phyloP scores from a whole-genome alignment of 1,284 basidiomycete genomes.

The Leccinum variabile region DNA sequence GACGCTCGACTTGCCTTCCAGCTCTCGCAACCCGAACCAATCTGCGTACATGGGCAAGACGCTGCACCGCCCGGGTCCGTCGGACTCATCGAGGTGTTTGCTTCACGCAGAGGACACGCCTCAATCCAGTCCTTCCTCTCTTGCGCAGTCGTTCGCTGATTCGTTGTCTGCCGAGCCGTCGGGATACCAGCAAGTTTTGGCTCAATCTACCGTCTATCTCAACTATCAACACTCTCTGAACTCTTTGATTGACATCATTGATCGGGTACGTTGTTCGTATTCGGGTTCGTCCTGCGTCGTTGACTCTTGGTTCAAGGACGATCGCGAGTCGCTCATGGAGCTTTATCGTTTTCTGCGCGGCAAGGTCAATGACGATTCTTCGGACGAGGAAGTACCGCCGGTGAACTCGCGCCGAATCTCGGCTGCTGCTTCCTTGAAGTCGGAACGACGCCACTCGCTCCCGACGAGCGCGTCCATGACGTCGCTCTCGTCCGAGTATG shows the following conservation, averaged over 20 bases:
- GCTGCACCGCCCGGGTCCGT: slow-evolving; percentile 46
- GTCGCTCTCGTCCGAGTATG: slow-evolving; percentile 54
- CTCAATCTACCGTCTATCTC: slow-evolving; percentile 56
- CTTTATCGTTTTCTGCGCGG: slow-evolving; percentile 67
- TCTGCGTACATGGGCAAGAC: slow-evolving; percentile 50
- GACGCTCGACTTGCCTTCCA: slow-evolving; percentile 24
- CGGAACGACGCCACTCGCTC: slow-evolving; percentile 68
- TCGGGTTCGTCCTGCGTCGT: slow-evolving; percentile 4
- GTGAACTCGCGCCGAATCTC: slow-evolving; percentile 28
- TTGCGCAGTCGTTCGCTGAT: slow-evolving; percentile 17
- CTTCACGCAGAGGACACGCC: slow-evolving; percentile 34
- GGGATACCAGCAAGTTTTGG: slow-evolving; percentile 22
- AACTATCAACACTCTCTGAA: slow-evolving; percentile 77
- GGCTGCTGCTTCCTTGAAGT: slow-evolving; percentile 39
- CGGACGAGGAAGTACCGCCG: slow-evolving; percentile 25
- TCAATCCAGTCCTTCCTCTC: slow-evolving; percentile 25
- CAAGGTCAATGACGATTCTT: slow-evolving; percentile 23
- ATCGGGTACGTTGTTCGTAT: slow-evolving; percentile 53
- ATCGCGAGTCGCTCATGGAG: slow-evolving; percentile 68
- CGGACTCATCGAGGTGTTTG: slow-evolving; percentile 55
- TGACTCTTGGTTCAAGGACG: slow-evolving; percentile 50
- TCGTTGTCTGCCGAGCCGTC: slow-evolving; percentile 18
- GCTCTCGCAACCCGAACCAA: slow-evolving; percentile 47
- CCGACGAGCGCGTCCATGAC: slow-evolving; percentile 62
- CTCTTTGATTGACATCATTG: slow-evolving; percentile 73